Evolutionary conservation across 2,329 filamentous ascomycete genomes (phyloP), one percentile per base, ranked within the genome.

Genomic region (Penicillium sp.): DNA sequence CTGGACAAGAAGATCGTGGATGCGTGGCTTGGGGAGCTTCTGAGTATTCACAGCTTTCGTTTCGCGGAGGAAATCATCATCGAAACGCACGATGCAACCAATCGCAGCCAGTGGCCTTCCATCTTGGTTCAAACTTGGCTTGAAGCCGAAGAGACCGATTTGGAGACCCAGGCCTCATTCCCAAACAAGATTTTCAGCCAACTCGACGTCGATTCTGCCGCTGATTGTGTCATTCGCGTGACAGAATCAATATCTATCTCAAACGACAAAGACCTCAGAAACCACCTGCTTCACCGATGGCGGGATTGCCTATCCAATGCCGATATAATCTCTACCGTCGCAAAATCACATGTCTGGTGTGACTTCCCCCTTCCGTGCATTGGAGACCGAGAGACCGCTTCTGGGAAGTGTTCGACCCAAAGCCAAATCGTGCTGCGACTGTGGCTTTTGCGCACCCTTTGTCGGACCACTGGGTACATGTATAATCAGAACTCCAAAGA

Each of bases 381-480:
- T 43, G 34, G 54, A 22, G n/a, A 34, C 34, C 47, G 43, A 4
- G 53, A 44, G 27, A 44, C 55, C 16, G 14, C 49, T 14, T 34
- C 38, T 38, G 1, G 38, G 21, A 46, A 22, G 9, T 34, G 63
- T 4, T 49, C 63, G 18, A 49, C 54, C 5, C 61, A 61, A n/a
- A 61, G 69, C n/a, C 64, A 63, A 22, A 66, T 74, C 5, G 49
- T 73, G 13, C 31, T 71, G 24, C 71, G 72, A 22, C 49, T 75
- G 11, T 75, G 72, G 72, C 49, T 58, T 27, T 56, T 74, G 47
- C 66, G 66, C 29, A 61, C 61, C 0, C 54, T 75, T 36, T 64
- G 60, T 42, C 60, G 58, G 36, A 54, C 61, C 7, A 52, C 65
- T 27, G 61, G 59, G 16, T 57, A 62, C 16, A 52, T 62, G 49